These are phyloP conservation scores for Solanum hybrid DNA, from an alignment of 305 asterid genomes.

Conservation along the genomic window DNA sequence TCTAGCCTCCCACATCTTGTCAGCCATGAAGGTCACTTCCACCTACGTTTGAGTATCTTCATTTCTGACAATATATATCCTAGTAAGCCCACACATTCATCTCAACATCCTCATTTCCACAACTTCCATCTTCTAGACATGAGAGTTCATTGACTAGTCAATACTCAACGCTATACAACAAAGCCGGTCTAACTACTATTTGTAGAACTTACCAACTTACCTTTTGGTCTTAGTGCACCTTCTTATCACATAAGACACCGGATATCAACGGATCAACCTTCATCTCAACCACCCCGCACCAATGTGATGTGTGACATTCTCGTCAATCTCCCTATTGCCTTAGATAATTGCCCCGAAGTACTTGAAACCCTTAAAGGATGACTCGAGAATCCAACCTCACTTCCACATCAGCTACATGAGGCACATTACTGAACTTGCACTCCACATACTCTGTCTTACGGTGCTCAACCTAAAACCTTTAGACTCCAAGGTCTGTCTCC, in stretches of 20 bases:
- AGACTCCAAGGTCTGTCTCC: neutral
- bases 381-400: neutral
- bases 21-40: neutral
- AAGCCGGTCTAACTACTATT: neutral
- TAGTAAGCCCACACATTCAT: neutral
- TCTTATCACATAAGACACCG: neutral
- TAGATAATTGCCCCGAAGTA: neutral
- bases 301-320: neutral
- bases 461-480: neutral
- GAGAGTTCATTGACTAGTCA: neutral
- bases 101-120: neutral
- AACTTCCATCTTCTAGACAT: neutral
- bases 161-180: neutral
- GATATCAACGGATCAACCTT: neutral
- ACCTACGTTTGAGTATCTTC: neutral
- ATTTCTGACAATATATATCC: neutral
- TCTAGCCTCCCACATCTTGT: neutral
- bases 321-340: neutral
- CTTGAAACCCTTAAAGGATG: neutral
- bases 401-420: neutral
- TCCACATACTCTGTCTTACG: neutral
- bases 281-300: neutral
- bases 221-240: neutral
- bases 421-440: neutral
- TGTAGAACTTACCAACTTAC: neutral